Evolutionary conservation across 768 basidiomycete species (phyloP).

Genomic region (Termitomyces sp.): DNA sequence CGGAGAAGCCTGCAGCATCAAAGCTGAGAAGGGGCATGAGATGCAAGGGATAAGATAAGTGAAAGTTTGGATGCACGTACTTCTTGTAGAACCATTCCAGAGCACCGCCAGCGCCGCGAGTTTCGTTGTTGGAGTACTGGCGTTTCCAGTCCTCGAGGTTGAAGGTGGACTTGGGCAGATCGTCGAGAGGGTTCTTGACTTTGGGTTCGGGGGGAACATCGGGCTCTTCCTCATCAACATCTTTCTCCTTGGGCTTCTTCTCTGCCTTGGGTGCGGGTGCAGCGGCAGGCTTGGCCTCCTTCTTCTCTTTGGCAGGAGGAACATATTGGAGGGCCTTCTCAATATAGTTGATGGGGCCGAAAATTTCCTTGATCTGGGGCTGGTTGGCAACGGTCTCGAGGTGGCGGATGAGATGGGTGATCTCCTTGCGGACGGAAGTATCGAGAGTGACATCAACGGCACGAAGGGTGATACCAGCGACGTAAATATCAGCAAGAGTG

Average conservation of each 20-base stretch:
- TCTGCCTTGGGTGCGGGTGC: constrained; percentile 48
- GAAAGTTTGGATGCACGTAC: constrained; percentile 46
- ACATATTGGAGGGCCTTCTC: constrained; percentile 70
- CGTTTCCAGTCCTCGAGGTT: constrained; percentile 98
- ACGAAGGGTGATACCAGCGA: constrained; percentile 55
- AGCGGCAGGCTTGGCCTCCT: constrained; percentile 54
- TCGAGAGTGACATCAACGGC: constrained; percentile 58
- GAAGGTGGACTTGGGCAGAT: constrained; percentile 80
- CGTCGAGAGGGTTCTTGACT: constrained; percentile 90
- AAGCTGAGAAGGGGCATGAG: constrained; percentile 42
- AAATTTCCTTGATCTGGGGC: constrained; percentile 63
- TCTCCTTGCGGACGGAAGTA: constrained; percentile 53
- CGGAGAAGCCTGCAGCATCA: constrained; percentile 84
- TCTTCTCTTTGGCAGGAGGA: constrained; percentile 77
- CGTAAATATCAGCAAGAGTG: constrained; percentile 81
- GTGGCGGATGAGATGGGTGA: constrained; percentile 78
- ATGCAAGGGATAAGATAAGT: background rate
- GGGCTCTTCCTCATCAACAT: constrained; percentile 75
- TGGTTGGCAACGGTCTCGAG: constrained; percentile 87
- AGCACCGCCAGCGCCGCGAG: constrained; percentile 72
- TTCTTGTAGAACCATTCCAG: constrained; percentile 97
- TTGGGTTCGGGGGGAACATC: constrained; percentile 76
- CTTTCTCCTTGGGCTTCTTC: constrained; percentile 58
- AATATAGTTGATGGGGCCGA: constrained; percentile 48
- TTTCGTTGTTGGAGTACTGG: constrained; percentile 98